Percentiles rank a stretch among this genome's conserved stretches.
phyloP scores from a whole-genome alignment of 805 yeast species.

The Groenewaldozyma tartarivorans region DNA sequence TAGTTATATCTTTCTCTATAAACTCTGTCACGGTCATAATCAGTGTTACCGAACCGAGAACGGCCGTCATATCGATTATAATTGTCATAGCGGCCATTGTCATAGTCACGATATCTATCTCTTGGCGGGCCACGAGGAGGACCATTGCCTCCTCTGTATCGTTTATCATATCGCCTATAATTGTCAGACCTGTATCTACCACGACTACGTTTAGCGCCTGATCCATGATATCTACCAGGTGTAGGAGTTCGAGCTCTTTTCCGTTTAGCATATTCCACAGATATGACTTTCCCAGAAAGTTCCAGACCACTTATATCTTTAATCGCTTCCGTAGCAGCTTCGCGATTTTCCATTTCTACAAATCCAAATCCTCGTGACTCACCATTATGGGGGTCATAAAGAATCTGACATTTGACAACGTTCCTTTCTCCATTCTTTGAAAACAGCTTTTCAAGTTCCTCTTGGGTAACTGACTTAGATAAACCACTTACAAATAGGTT shows the following conservation, averaged over 20 bases:
- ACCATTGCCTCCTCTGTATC: conserved; percentile 8
- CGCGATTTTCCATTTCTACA: conserved; percentile 34
- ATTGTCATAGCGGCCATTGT: neutral
- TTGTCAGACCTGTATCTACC: conserved; percentile 19
- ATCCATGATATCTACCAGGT: conserved; percentile 30
- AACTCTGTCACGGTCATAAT: conserved; percentile 12
- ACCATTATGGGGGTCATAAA: conserved; percentile 36
- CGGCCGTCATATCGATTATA: conserved; percentile 10
- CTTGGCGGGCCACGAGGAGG: conserved; percentile 9
- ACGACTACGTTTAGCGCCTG: conserved; percentile 20
- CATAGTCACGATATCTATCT: conserved; percentile 7
- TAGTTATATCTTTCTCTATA: neutral
- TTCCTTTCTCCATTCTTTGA: conserved; percentile 20
- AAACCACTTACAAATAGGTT: conserved; percentile 29
- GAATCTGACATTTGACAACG: conserved; percentile 29
- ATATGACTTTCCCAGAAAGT: conserved; percentile 33
- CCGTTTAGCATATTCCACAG: conserved; percentile 39
- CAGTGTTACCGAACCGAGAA: conserved; percentile 3
- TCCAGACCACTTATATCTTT: conserved; percentile 35
- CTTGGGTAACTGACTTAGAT: conserved; percentile 22
- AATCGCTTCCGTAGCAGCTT: conserved; percentile 37
- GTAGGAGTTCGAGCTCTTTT: conserved; percentile 30
- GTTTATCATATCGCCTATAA: conserved; percentile 12
- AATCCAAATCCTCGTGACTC: conserved; percentile 45
- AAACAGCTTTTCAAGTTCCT: conserved; percentile 22